These are phyloP conservation scores for Cercospora berteroae DNA, from an alignment of 2,329 filamentous ascomycete genomes.

Conservation along the genomic window DNA sequence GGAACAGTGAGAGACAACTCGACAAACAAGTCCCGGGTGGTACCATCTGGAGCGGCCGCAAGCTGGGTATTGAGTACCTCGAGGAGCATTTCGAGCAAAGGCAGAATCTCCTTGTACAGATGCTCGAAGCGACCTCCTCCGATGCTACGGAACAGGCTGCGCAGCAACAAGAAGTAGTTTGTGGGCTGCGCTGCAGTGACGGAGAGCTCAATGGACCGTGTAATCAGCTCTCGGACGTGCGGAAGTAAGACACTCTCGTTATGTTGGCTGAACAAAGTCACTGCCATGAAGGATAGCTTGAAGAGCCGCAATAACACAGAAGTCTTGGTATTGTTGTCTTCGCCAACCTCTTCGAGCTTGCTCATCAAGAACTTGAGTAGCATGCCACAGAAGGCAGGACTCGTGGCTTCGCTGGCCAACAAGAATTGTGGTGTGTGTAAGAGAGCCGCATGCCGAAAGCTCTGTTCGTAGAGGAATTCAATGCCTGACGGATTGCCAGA, in stretches of 20 bases:
- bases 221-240: constrained; percentile 95
- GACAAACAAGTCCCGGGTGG: constrained; percentile 92
- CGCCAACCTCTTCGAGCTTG: constrained; percentile 90
- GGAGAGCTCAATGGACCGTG: constrained; percentile 92
- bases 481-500: constrained; percentile 62
- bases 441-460: constrained; percentile 91
- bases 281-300: constrained; percentile 98
- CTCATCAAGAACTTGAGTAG: constrained; percentile 96
- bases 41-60: constrained; percentile 82
- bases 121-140: constrained; percentile 97
- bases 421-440: constrained; percentile 97
- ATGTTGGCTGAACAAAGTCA: constrained; percentile 88
- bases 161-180: constrained; percentile 93
- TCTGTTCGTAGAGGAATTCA: constrained; percentile 93
- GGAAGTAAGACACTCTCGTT: constrained; percentile 95
- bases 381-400: constrained; percentile 97
- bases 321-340: constrained; percentile 85
- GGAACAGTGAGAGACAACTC: constrained; percentile 96
- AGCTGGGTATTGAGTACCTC: constrained; percentile 96
- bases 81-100: constrained; percentile 92
- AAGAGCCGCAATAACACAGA: constrained; percentile 91
- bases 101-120: constrained; percentile 95
- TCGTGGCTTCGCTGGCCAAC: constrained; percentile 96
- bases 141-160: constrained; percentile 93
- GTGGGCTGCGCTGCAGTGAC: constrained; percentile 95